Conservation (phyloP, 2,329 filamentous ascomycete genomes). For the Balansia obtecta region DNA sequence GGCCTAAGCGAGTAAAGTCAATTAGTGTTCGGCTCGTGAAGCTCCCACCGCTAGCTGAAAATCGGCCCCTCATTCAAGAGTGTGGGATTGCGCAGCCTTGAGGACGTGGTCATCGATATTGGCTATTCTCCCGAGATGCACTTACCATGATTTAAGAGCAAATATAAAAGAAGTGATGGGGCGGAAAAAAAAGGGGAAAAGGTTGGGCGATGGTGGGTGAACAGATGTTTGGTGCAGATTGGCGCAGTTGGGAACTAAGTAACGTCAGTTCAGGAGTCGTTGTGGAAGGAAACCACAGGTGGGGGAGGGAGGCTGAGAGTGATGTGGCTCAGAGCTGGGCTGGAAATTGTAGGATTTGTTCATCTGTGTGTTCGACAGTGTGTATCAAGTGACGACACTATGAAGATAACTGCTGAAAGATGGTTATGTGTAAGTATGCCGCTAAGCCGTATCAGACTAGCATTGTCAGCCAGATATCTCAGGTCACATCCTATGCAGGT, state of each 20-base stretch:
- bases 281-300: not conserved
- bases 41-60: not conserved
- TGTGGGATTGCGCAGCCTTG: not conserved
- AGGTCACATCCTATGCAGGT: too few species aligned
- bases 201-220: not conserved
- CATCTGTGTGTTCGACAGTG: too few species aligned
- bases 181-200: not conserved
- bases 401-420: too few species aligned
- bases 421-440: too few species aligned
- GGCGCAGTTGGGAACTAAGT: not conserved
- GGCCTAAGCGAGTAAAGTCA: constrained; percentile 45
- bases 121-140: not conserved
- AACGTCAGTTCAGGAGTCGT: not conserved
- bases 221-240: not conserved
- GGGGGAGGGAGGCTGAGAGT: not conserved
- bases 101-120: not conserved
- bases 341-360: too few species aligned
- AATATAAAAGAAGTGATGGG: not conserved
- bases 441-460: too few species aligned
- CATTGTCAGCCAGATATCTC: too few species aligned
- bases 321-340: not conserved
- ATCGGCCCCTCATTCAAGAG: constrained; percentile 13
- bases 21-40: constrained; percentile 9
- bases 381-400: too few species aligned
- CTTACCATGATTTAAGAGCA: constrained; percentile 5